Evolutionary conservation across 2,329 filamentous ascomycete genomes (phyloP).

Genomic region (Orbilia javanica): DNA sequence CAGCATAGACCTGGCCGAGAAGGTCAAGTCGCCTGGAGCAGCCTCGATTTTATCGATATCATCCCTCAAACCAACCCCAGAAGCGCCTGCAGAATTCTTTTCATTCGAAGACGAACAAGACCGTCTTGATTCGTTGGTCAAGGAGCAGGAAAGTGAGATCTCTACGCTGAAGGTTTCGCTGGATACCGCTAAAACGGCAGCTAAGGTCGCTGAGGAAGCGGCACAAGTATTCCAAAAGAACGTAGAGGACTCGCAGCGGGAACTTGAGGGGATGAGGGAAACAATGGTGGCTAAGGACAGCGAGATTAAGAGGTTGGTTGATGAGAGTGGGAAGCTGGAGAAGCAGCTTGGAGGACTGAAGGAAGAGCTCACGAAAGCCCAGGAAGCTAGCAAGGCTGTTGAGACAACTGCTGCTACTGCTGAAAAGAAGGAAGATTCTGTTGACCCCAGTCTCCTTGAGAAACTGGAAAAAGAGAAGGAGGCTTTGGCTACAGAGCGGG

Average conservation of each 20-base stretch:
- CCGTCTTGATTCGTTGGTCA: slow-evolving; percentile 80
- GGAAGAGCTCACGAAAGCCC: slow-evolving; percentile 65
- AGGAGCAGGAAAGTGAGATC: slow-evolving; percentile 78
- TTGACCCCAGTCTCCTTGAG: slow-evolving; percentile 59
- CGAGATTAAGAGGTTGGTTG: slow-evolving; percentile 67
- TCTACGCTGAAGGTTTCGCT: slow-evolving; percentile 78
- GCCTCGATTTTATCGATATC: slow-evolving; percentile 64
- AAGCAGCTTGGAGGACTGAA: slow-evolving; percentile 67
- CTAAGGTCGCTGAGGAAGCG: slow-evolving; percentile 80
- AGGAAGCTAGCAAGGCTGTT: slow-evolving; percentile 62
- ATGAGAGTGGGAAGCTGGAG: slow-evolving; percentile 60
- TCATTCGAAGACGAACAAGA: slow-evolving; percentile 91
- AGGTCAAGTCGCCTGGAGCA: slow-evolving; percentile 62
- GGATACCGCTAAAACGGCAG: slow-evolving; percentile 75
- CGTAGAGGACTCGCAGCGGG: slow-evolving; percentile 76
- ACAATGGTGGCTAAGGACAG: slow-evolving; percentile 68
- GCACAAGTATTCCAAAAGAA: slow-evolving; percentile 73
- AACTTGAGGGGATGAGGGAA: slow-evolving; percentile 72
- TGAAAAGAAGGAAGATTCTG: slow-evolving; percentile 13
- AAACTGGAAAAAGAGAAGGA: slow-evolving; percentile 64
- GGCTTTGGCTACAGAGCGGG: slow-evolving; percentile 59
- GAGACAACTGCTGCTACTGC: slow-evolving; percentile 27
- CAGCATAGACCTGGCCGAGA: slow-evolving; percentile 63
- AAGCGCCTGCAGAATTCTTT: slow-evolving; percentile 80
- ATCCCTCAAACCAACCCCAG: slow-evolving; percentile 64